These are phyloP conservation scores for Colletotrichum liaoningense DNA, from an alignment of 2,329 filamentous ascomycete genomes.

Conservation along the genomic window DNA sequence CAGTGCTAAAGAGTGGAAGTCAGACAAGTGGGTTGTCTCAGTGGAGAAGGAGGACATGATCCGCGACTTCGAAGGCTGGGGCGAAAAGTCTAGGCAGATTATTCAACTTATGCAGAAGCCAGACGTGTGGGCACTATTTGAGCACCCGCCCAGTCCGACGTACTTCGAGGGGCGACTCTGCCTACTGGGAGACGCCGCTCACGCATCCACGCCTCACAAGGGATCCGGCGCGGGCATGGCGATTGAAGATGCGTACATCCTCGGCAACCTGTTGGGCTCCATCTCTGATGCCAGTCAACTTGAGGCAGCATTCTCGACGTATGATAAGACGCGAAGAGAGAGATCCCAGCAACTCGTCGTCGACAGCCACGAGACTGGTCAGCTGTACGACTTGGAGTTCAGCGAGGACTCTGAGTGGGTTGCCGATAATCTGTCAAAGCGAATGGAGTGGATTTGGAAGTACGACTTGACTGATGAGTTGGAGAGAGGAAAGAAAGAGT, in stretches of 20 bases:
- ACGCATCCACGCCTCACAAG: constrained; percentile 41
- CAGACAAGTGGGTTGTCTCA: constrained; percentile 23
- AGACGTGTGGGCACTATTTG: constrained; percentile 33
- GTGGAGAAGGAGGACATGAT: constrained; percentile 27
- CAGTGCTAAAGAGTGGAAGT: constrained; percentile 24
- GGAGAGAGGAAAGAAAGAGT: constrained; percentile 4
- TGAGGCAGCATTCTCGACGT: constrained; percentile 33
- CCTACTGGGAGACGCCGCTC: constrained; percentile 41
- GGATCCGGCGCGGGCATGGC: constrained; percentile 40
- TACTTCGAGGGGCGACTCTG: constrained; percentile 37
- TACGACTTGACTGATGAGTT: constrained; percentile 24
- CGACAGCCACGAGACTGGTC: constrained; percentile 24
- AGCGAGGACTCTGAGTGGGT: constrained; percentile 22
- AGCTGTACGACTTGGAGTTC: constrained; percentile 31
- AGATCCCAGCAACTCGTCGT: constrained; percentile 19
- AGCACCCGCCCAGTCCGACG: constrained; percentile 29
- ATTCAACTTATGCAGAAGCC: constrained; percentile 30
- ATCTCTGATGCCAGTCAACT: constrained; percentile 18
- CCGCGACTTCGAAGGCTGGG: constrained; percentile 24
- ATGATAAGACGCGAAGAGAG: constrained; percentile 24
- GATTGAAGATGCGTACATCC: constrained; percentile 41
- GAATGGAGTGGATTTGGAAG: constrained; percentile 31
- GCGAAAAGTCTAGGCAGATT: constrained; percentile 10
- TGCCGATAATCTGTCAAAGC: constrained; percentile 8
- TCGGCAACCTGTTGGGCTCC: constrained; percentile 30